Evolutionary conservation across 2,329 filamentous ascomycete species (phyloP).

Genomic region (Karstenula rhodostoma): DNA sequence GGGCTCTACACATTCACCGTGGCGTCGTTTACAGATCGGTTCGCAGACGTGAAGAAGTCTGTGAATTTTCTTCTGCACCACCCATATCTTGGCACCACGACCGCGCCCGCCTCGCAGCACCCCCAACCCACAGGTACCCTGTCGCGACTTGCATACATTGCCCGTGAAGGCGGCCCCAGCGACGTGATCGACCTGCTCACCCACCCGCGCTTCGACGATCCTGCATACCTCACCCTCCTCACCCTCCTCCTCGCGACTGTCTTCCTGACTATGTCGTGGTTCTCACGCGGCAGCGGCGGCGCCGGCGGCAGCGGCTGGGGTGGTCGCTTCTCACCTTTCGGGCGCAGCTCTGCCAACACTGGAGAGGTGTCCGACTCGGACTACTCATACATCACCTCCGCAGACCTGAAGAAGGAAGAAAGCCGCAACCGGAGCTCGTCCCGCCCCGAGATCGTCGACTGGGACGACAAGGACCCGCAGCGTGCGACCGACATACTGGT

Average conservation of each 20-base stretch:
- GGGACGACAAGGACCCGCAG: slow-evolving; percentile 50
- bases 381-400: slow-evolving; percentile 83
- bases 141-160: slow-evolving; percentile 27
- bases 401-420: slow-evolving; percentile 66
- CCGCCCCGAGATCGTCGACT: slow-evolving; percentile 49
- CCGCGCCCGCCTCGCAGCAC: slow-evolving; percentile 22
- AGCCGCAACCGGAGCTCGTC: slow-evolving; percentile 25
- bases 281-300: slow-evolving; percentile 52
- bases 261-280: slow-evolving; percentile 57
- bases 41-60: slow-evolving; percentile 49
- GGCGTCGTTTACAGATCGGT: slow-evolving; percentile 44
- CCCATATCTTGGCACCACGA: slow-evolving; percentile 36
- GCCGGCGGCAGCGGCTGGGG: slow-evolving; percentile 49
- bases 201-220: slow-evolving; percentile 44
- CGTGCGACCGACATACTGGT: slow-evolving; percentile 74
- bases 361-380: slow-evolving; percentile 76
- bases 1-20: slow-evolving; percentile 35
- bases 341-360: slow-evolving; percentile 49
- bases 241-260: slow-evolving; percentile 49
- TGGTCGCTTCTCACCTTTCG: slow-evolving; percentile 60
- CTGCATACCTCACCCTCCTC: slow-evolving; percentile 43
- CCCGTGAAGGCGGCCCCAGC: slow-evolving; percentile 28
- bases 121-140: slow-evolving; percentile 29
- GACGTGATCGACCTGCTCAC: slow-evolving; percentile 37
- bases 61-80: slow-evolving; percentile 45